Evolutionary conservation across 176 grass and related monocot species (phyloP).

Genomic region (Cenchrus americanus): DNA sequence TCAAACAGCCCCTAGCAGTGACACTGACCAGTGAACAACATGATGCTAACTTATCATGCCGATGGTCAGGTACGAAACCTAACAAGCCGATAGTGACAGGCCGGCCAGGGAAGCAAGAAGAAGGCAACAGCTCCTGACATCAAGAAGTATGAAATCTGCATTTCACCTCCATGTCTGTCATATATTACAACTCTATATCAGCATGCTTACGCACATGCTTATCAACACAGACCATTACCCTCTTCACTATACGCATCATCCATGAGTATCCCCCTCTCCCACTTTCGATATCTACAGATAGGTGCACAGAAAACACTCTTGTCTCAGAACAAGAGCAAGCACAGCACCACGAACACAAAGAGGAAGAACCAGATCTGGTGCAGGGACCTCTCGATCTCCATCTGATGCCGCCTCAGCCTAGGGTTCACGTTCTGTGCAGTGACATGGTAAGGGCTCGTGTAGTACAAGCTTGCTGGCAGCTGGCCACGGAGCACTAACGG

Average conservation of each 20-base stretch:
- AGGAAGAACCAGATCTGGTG: conserved; percentile 83
- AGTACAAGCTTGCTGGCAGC: conserved; percentile 41
- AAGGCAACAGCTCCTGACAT: background rate
- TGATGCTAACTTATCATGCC: conserved; percentile 12
- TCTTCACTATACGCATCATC: conserved; percentile 26
- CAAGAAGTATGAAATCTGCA: conserved; percentile 34
- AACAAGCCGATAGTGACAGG: conserved; percentile 9
- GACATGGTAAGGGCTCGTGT: conserved; percentile 44
- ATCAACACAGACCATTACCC: conserved; percentile 19
- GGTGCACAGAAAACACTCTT: background rate
- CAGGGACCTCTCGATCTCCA: conserved; percentile 61
- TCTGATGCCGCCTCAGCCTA: conserved; percentile 45
- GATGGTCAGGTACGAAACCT: background rate
- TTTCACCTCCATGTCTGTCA: conserved; percentile 42
- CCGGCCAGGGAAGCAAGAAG: background rate
- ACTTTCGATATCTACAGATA: conserved; percentile 47
- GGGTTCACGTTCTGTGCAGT: background rate
- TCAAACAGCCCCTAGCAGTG: background rate
- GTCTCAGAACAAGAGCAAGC: conserved; percentile 70
- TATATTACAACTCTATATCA: conserved; percentile 56
- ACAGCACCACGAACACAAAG: conserved; percentile 60
- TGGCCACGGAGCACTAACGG: conserved; percentile 56
- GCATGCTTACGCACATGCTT: conserved; percentile 53
- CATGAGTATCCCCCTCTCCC: conserved; percentile 11
- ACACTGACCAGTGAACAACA: background rate